A percentile compares a stretch with the other conserved stretches of the same genome.
These are phyloP conservation scores for Pythium pyrilobum DNA, from an alignment of 352 stramenopile genomes.

Conservation along the genomic window DNA sequence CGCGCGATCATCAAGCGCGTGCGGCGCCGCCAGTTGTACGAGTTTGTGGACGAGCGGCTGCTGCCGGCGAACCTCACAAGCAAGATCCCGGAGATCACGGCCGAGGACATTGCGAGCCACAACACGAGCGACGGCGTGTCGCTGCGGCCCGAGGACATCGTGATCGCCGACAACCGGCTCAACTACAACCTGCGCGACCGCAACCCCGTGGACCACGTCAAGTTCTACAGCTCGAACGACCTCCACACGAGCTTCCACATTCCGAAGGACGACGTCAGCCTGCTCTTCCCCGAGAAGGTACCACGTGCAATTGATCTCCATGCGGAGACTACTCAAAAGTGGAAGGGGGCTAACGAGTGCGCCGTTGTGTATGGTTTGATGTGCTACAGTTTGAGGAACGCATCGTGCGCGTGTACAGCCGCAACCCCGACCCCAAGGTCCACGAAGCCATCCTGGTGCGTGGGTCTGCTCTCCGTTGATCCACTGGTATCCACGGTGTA, in stretches of 20 bases:
- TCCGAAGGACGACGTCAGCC: slow-evolving; percentile 70
- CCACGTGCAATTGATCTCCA: too few relatives aligned
- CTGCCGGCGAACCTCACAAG: slow-evolving; percentile 49
- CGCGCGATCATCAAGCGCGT: slow-evolving; percentile 68
- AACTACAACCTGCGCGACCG: slow-evolving; percentile 84
- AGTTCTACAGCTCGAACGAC: slow-evolving; percentile 77
- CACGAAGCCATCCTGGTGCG: slow-evolving; percentile 60
- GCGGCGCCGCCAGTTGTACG: slow-evolving; percentile 70
- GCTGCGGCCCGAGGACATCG: slow-evolving; percentile 70
- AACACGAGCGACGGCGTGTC: slow-evolving; percentile 32
- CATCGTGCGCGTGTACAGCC: slow-evolving; percentile 73
- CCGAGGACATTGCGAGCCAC: slow-evolving; percentile 53
- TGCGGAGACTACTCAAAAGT: too few relatives aligned
- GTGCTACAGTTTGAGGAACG: slow-evolving; percentile 73
- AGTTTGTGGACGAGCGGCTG: slow-evolving; percentile 82
- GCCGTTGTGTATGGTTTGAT: background rate
- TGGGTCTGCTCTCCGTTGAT: background rate
- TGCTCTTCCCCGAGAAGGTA: slow-evolving; percentile 82
- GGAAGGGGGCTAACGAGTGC: too few relatives aligned
- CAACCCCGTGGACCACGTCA: slow-evolving; percentile 80
- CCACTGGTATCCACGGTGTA: background rate
- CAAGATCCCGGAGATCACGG: slow-evolving; percentile 43
- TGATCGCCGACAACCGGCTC: slow-evolving; percentile 68
- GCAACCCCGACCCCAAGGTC: slow-evolving; percentile 38
- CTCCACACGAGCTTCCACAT: slow-evolving; percentile 66